Evolutionary conservation across 306 rosid species (phyloP).

Genomic region (Quercus mongolica): DNA sequence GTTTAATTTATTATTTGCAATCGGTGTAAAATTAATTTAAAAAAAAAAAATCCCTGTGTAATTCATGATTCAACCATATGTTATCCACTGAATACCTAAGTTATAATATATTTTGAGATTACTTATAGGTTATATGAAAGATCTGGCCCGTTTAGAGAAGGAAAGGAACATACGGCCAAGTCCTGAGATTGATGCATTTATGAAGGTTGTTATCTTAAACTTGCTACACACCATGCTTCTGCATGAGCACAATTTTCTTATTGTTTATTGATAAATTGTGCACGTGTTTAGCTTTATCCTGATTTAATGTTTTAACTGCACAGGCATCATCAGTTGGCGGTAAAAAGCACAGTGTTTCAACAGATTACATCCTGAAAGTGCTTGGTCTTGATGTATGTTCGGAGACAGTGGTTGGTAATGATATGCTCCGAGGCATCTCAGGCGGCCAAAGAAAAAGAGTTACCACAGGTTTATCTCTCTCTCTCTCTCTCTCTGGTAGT

Average conservation of each 20-base stretch:
- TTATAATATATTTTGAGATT: background rate
- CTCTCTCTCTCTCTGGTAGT: background rate
- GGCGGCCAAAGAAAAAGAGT: conserved; percentile 96
- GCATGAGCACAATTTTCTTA: background rate
- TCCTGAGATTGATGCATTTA: conserved; percentile 82
- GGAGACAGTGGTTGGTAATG: conserved; percentile 78
- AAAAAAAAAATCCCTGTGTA: background rate
- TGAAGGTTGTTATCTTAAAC: conserved; percentile 59
- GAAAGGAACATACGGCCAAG: conserved; percentile 66
- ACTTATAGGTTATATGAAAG: conserved; percentile 44
- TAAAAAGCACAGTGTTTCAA: conserved; percentile 65
- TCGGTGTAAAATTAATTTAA: background rate
- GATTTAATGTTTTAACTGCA: conserved; percentile 9
- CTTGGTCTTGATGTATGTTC: conserved; percentile 88
- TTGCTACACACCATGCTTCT: background rate
- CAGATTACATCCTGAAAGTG: conserved; percentile 76
- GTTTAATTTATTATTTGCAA: background rate
- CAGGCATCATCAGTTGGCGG: conserved; percentile 91
- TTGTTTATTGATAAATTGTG: background rate
- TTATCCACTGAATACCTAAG: background rate
- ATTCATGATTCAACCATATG: background rate
- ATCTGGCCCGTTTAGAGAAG: conserved; percentile 45
- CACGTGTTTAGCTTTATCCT: background rate
- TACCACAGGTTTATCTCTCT: conserved; percentile 64
- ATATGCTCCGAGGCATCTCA: conserved; percentile 82